A percentile compares a stretch with the other conserved stretches of the same genome.
Evolutionary conservation across 768 basidiomycete genomes (phyloP).

Genomic region (Favolaschia claudopus): DNA sequence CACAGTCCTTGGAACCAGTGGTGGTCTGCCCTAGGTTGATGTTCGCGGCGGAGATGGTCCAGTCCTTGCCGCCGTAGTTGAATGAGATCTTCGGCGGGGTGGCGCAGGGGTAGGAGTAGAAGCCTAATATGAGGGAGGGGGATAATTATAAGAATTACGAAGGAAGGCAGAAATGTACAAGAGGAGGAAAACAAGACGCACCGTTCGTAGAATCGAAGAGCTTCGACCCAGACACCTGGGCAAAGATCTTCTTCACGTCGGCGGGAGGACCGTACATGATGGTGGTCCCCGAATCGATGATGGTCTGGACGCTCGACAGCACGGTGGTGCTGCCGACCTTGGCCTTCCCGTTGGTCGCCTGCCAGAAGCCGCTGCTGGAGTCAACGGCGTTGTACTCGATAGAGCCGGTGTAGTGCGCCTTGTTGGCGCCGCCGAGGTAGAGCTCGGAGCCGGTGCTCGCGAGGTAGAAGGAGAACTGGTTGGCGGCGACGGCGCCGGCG

Average conservation of each 20-base stretch:
- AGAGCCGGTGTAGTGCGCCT: slow-evolving; percentile 49
- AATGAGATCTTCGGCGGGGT: slow-evolving; percentile 39
- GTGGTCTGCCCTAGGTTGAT: slow-evolving; percentile 48
- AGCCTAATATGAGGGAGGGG: slow-evolving; percentile 21
- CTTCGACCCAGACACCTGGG: slow-evolving; percentile 32
- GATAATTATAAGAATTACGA: too few species aligned
- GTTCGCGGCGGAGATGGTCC: slow-evolving; percentile 51
- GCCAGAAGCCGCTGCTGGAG: slow-evolving; percentile 35
- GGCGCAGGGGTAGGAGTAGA: slow-evolving; percentile 31
- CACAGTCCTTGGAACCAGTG: slow-evolving; percentile 52
- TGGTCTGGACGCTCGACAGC: slow-evolving; percentile 25
- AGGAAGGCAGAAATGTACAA: neutral
- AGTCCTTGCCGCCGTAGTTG: slow-evolving; percentile 44
- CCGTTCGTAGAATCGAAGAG: slow-evolving; percentile 24
- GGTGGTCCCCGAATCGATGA: slow-evolving; percentile 49
- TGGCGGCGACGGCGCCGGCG: slow-evolving; percentile 36
- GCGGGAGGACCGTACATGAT: slow-evolving; percentile 38
- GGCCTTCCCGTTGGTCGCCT: slow-evolving; percentile 26
- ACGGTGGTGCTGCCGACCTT: slow-evolving; percentile 19
- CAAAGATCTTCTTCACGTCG: slow-evolving; percentile 31
- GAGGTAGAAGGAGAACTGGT: slow-evolving; percentile 55
- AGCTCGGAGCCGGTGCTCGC: slow-evolving; percentile 52
- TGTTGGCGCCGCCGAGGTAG: slow-evolving; percentile 59
- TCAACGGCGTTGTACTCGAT: slow-evolving; percentile 43
- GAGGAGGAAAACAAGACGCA: slow-evolving; percentile 23